A percentile compares a stretch with the other conserved stretches of the same genome.
Conservation (phyloP, 495 filamentous ascomycete species). For the Choiromyces venosus region DNA sequence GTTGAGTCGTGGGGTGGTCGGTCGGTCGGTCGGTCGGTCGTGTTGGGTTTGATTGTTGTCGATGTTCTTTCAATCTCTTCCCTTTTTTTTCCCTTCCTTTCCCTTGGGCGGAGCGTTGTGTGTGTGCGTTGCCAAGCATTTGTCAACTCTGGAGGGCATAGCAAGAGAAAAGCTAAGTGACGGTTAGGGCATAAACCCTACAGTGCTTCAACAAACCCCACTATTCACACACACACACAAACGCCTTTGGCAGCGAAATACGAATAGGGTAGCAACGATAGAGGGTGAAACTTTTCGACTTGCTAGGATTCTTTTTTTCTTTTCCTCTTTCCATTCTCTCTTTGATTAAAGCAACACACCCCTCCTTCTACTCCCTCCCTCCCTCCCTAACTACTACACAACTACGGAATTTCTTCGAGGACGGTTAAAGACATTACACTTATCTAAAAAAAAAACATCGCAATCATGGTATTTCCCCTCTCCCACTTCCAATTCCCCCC, state of each 20-base stretch:
- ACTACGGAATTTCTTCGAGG: conserved; percentile 43
- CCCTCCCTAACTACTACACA: conserved; percentile 21
- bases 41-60: neutral
- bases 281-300: neutral
- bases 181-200: neutral
- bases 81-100: neutral
- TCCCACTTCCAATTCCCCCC: neutral
- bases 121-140: neutral
- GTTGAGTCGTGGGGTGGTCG: neutral
- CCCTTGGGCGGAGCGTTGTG: neutral
- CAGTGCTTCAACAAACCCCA: neutral
- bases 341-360: conserved; percentile 15
- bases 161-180: neutral
- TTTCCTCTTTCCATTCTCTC: neutral
- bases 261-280: neutral
- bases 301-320: neutral
- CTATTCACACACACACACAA: neutral
- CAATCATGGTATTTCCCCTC: conserved; percentile 21
- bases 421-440: conserved; percentile 39
- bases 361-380: too few species aligned
- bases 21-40: neutral
- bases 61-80: neutral
- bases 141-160: too few species aligned
- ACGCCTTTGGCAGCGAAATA: neutral
- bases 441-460: conserved; percentile 21